Evolutionary conservation across 768 basidiomycete genomes (phyloP).

Genomic region (Sarcomyxa edulis): DNA sequence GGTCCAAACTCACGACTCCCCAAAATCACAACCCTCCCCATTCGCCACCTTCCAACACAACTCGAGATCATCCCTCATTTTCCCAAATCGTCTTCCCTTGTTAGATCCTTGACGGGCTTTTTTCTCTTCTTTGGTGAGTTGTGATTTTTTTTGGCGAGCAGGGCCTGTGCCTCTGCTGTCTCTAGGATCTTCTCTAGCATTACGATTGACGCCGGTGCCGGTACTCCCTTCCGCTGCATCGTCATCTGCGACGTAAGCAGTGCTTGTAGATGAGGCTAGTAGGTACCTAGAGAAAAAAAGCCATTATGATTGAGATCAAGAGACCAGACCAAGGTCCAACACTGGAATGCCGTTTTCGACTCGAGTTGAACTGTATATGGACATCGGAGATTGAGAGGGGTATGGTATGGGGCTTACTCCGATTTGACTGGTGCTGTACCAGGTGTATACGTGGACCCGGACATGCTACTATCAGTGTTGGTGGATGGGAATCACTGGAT

Average conservation of each 20-base stretch:
- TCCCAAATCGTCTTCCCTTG: slow-evolving; percentile 75
- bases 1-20: slow-evolving; percentile 44
- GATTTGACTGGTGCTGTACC: slow-evolving; percentile 4
- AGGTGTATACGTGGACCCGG: too few relatives aligned
- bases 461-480: too few relatives aligned
- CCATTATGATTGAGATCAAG: neutral
- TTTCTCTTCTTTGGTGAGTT: slow-evolving; percentile 59
- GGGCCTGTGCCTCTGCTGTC: slow-evolving; percentile 19
- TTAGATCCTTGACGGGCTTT: slow-evolving; percentile 78
- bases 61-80: slow-evolving; percentile 73
- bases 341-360: too few relatives aligned
- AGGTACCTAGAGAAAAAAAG: neutral
- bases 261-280: neutral
- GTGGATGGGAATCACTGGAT: too few relatives aligned
- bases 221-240: slow-evolving; percentile 62
- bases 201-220: slow-evolving; percentile 23
- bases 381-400: too few relatives aligned
- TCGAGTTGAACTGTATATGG: too few relatives aligned
- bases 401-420: neutral
- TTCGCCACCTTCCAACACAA: slow-evolving; percentile 79
- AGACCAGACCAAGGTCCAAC: neutral
- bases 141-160: slow-evolving; percentile 25
- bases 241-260: slow-evolving; percentile 32
- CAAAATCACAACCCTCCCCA: slow-evolving; percentile 66
- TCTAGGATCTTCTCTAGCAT: slow-evolving; percentile 14